Base-by-base conservation (phyloP, 73 alveolate species). In the Breviolum minutum region DNA sequence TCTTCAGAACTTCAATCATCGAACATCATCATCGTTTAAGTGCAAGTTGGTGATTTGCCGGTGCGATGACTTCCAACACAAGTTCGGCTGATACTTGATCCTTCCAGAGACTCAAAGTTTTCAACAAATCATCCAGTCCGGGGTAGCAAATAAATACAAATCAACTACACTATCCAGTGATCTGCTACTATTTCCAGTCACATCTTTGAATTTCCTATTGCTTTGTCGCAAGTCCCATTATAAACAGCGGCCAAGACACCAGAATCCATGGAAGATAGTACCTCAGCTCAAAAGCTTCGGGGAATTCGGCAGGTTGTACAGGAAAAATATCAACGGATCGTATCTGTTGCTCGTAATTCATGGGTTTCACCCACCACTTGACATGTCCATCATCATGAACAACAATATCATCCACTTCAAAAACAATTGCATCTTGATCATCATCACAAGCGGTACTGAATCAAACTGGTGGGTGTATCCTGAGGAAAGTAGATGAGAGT, bases 181-280 rank as follows among this genome's bases (percentile, higher is more conserved):
- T 68, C 77, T 22, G 77, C 77, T 14, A 22, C 2, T 14, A 68
- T 68, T 14, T 27, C 19, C 86, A n/a, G 24, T 17, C 24, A 77
- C 0, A n/a, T 77, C 7, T 29, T 3, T 9, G 17, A 30, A 12
- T 26, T 77, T 77, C 86, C 63, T n/a, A 7, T 20, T n/a, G 10
- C 2, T 40, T 40, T 40, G 54, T 40, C 54, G 54, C 54, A 40
- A 40, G 54, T 40, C 54, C 54, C 54, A 3, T 40, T 40, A 40
- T 40, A 40, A 40, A 22, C 86, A 6, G 16, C 68, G 19, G n/a
- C 76, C 74, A 19, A n/a, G 94, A 63, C 14, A n/a, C 94, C 94
- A 86, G 63, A 27, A 86, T 27, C 64, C 61, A 63, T 11, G 94
- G 94, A 62, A 86, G 94, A 86, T 86, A 86, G 94, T 86, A 86